Conservation (phyloP, 768 basidiomycete genomes). For the Boletales sp. region DNA sequence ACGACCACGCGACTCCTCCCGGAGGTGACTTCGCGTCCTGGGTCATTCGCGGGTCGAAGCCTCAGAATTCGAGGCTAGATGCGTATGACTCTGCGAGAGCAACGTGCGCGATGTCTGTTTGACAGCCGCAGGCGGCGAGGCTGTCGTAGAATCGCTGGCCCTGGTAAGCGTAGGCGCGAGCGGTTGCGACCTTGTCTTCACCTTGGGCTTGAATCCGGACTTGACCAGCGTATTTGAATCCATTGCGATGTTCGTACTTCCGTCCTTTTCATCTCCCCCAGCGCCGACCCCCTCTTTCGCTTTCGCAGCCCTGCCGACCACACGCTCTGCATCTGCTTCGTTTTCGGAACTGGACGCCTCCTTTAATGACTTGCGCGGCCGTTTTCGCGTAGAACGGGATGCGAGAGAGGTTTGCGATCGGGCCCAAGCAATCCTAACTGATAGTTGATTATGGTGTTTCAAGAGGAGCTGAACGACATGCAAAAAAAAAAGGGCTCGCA, state of each 20-base stretch:
- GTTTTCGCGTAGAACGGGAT: conserved; percentile 20
- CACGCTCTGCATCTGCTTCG: conserved; percentile 13
- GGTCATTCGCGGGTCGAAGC: conserved; percentile 15
- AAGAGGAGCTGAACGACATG: too few relatives aligned
- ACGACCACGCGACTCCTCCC: conserved; percentile 21
- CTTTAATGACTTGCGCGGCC: conserved; percentile 21
- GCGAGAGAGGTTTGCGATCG: conserved; percentile 16
- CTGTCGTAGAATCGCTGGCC: neutral
- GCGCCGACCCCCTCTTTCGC: conserved; percentile 2
- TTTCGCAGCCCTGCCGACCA: conserved; percentile 4
- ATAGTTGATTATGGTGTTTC: too few relatives aligned
- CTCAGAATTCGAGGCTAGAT: conserved; percentile 21
- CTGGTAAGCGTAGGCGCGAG: conserved; percentile 5
- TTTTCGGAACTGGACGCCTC: conserved; percentile 16
- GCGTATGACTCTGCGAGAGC: conserved; percentile 19
- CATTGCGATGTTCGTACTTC: conserved; percentile 5
- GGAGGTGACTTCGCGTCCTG: conserved; percentile 21
- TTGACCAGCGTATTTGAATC: conserved; percentile 11
- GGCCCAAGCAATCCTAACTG: neutral
- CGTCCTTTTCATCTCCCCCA: neutral
- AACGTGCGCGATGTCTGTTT: conserved; percentile 18
- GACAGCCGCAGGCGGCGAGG: neutral
- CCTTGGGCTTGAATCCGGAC: neutral
- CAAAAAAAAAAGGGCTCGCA: too few relatives aligned
- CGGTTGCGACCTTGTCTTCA: conserved; percentile 14